Evolutionary conservation across 1,284 basidiomycete genomes (phyloP), one percentile per base, ranked within the genome.

Genomic region (Vanrija sp.): DNA sequence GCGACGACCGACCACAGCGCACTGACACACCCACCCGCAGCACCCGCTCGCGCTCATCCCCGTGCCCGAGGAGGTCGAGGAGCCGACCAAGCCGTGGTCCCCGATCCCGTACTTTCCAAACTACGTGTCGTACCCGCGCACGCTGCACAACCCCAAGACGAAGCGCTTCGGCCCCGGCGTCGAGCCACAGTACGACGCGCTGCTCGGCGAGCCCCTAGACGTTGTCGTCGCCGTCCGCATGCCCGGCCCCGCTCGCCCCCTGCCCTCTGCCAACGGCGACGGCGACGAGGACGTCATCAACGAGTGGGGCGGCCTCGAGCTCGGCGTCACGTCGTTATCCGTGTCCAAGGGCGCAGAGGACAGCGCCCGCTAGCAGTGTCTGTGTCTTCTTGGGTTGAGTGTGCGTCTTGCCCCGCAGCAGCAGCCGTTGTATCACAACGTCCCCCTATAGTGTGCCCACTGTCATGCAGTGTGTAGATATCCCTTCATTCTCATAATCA

Each of bases 71-170:
- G 16, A 45, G 1, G 42, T 54, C 18, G 18, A 39, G 44, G 52
- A 69, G 64, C 56, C 58, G 18, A 65, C 67, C 12, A 63, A 73
- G 26, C 69, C 61, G 5, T 29, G 54, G 16, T 55, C 52, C 12
- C 21, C 29, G 3, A 45, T 75, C 12, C 64, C 66, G 3, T 73
- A 55, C 44, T 75, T 75, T 58, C 73, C 73, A 8, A 68, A 69
- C 55, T 70, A 72, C 43, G 66, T 74, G 38, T 69, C 71, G 1
- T 75, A 75, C 53, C 63, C 64, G 15, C 61, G 66, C 9, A 54
- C 57, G n/a, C 61, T 66, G 4, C 58, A 69, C 45, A 44, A 61
- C 0, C 66, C 71, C 1, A 62, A 59, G 1, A 62, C 66, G 9
- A 57, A 65, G 9, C 61, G 65, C 8, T 70, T 66, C 51, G 39